These are phyloP conservation scores for Scolecobasidium constrictum DNA, from an alignment of 2,329 filamentous ascomycete genomes.

Conservation along the genomic window DNA sequence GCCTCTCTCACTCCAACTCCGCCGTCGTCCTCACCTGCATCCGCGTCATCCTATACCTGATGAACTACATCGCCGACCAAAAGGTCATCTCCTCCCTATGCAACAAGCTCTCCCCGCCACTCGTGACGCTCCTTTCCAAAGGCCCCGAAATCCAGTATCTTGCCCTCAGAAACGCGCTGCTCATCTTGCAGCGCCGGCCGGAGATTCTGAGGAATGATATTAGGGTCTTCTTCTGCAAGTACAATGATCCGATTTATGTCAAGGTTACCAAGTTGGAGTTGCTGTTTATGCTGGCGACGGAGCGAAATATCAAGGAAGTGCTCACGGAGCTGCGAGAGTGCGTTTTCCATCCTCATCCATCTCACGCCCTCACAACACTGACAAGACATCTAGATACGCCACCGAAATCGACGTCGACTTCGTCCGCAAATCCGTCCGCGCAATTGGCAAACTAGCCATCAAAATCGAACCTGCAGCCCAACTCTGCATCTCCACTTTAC, in stretches of 20 bases:
- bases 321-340: slow-evolving; percentile 85
- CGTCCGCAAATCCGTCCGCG: slow-evolving; percentile 91
- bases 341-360: slow-evolving; percentile 15
- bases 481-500: slow-evolving; percentile 81
- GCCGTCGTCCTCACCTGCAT: slow-evolving; percentile 94
- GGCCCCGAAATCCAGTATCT: slow-evolving; percentile 98
- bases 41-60: slow-evolving; percentile 88
- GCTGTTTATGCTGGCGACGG: slow-evolving; percentile 96
- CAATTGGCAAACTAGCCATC: slow-evolving; percentile 95
- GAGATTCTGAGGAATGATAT: slow-evolving; percentile 96
- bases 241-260: slow-evolving; percentile 98
- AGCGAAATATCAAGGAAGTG: slow-evolving; percentile 92
- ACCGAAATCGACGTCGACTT: slow-evolving; percentile 99
- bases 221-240: slow-evolving; percentile 98
- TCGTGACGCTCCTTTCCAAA: slow-evolving; percentile 91
- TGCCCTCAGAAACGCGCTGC: slow-evolving; percentile 80
- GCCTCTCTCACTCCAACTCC: slow-evolving; percentile 92
- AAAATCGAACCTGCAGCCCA: slow-evolving; percentile 93
- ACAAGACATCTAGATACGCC: slow-evolving; percentile 52
- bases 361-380: neutral
- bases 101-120: slow-evolving; percentile 84
- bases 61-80: slow-evolving; percentile 95
- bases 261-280: slow-evolving; percentile 98
- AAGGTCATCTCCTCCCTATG: slow-evolving; percentile 80
- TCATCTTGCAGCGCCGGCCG: slow-evolving; percentile 85